Conservation (phyloP, 768 basidiomycete genomes). For the Russula olivacea region DNA sequence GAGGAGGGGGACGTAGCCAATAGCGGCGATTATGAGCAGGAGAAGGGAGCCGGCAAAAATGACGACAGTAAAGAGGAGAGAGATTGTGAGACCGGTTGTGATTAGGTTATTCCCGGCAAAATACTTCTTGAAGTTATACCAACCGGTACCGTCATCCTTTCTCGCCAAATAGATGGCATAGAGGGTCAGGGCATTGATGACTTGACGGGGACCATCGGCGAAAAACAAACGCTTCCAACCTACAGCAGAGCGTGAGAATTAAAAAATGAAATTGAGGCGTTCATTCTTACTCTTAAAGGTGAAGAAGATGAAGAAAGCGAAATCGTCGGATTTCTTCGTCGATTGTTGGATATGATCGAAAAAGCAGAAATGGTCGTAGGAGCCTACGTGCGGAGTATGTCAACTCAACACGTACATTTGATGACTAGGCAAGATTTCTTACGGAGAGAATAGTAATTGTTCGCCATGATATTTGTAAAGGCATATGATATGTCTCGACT, state of each 20-base stretch:
- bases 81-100: conserved; percentile 78
- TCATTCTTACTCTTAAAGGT: conserved; percentile 85
- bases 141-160: conserved; percentile 40
- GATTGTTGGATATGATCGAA: conserved; percentile 95
- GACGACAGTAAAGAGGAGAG: conserved; percentile 85
- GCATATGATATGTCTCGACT: conserved; percentile 97
- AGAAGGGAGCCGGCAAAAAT: conserved; percentile 82
- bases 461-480: conserved; percentile 96
- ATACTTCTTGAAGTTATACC: conserved; percentile 73
- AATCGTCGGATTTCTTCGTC: conserved; percentile 93
- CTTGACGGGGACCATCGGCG: conserved; percentile 94
- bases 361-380: conserved; percentile 97
- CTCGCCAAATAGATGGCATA: conserved; percentile 80
- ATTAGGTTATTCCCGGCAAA: conserved; percentile 62
- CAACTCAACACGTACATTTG: not conserved
- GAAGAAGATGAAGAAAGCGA: conserved; percentile 99
- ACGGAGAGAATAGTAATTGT: conserved; percentile 95
- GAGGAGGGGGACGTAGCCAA: conserved; percentile 90
- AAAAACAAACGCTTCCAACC: conserved; percentile 85
- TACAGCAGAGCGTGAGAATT: conserved; percentile 29
- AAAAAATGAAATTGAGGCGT: not conserved
- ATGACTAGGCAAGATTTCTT: conserved; percentile 32
- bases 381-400: conserved; percentile 45
- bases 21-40: conserved; percentile 73
- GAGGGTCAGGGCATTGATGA: conserved; percentile 95